These are phyloP conservation scores for Monosporascus sp. DNA, from an alignment of 2,329 filamentous ascomycete genomes.

Conservation along the genomic window DNA sequence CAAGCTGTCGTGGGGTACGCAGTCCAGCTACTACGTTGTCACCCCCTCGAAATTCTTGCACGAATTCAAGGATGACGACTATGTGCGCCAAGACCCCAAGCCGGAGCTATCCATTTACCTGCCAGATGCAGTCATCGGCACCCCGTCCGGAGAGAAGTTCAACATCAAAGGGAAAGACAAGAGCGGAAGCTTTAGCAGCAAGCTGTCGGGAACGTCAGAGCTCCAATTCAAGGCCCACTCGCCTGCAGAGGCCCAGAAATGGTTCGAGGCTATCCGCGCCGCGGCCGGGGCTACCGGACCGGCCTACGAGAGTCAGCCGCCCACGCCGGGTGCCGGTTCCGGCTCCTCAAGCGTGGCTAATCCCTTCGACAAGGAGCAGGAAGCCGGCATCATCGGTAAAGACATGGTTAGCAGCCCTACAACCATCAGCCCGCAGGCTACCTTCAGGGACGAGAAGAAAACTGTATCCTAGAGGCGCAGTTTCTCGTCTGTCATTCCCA, in stretches of 20 bases:
- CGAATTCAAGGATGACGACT: slow-evolving; percentile 92
- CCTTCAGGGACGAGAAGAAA: slow-evolving; percentile 17
- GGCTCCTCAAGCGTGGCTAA: slow-evolving; percentile 10
- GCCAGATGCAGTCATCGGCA: slow-evolving; percentile 77
- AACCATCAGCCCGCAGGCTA: slow-evolving; percentile 13
- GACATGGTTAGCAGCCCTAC: slow-evolving; percentile 26
- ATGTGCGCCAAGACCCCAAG: slow-evolving; percentile 61
- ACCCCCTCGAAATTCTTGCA: slow-evolving; percentile 85
- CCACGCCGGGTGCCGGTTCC: slow-evolving; percentile 24
- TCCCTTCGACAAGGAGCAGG: slow-evolving; percentile 36
- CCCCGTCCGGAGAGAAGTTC: slow-evolving; percentile 74
- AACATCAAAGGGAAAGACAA: slow-evolving; percentile 92
- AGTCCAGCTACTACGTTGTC: slow-evolving; percentile 81
- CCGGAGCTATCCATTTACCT: slow-evolving; percentile 90
- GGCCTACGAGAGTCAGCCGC: slow-evolving; percentile 27
- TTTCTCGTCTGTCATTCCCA: slow-evolving; percentile 3
- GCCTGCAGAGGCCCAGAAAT: slow-evolving; percentile 72
- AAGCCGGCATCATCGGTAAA: slow-evolving; percentile 38
- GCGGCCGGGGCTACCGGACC: slow-evolving; percentile 49
- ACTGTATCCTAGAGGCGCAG: slow-evolving; percentile 14
- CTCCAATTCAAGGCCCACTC: slow-evolving; percentile 84
- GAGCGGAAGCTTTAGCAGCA: slow-evolving; percentile 72
- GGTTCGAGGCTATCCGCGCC: slow-evolving; percentile 68
- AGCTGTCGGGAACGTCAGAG: slow-evolving; percentile 74
- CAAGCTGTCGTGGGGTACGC: slow-evolving; percentile 71